Base-by-base conservation (phyloP, 2,329 filamentous ascomycete genomes). In the Blastomyces emzantsi region DNA sequence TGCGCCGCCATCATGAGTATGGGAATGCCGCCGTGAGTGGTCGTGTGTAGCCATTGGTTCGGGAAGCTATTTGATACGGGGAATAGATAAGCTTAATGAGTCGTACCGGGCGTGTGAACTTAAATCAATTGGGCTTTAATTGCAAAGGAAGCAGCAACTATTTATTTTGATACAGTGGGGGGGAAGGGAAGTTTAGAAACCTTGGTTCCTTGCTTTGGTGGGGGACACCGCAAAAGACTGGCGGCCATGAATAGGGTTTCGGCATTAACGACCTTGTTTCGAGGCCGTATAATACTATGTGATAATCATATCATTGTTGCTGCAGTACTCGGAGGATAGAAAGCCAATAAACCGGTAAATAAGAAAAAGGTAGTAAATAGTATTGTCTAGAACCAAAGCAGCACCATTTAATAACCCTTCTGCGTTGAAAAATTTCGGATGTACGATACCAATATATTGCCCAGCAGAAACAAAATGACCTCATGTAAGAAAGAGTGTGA, bases 1-100 rank as follows among this genome's bases (percentile, higher is more conserved):
- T 52, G 81, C 82, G 62, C 82, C 83, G 65, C 83, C 81, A 69
- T 86, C 84, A 75, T 89, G 85, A 6, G 82, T 80, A 73, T 87
- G 86, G 43, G 75, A 72, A 65, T 80, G 77, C n/a, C 11, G 36
- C 9, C 3, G 55, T 57, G 73, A 70, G 51, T 67, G 64, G 9
- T 64, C 61, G 61, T 66, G 65, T 9, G 63, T 11, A 41, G 61
- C 56, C 17, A 60, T 47, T 25, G 56, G n/a, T 49, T 39, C n/a
- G 43, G n/a, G 43, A 33, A 47, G 25, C 17, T 33, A 15, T 45
- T 15, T 11, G 17, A 49, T 30, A 56, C n/a, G 9, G 33, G 8
- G 19, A 22, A 22, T 33, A 39, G 1, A 36, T 36, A 56, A n/a
- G 15, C 7, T n/a, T 36, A 56, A 19, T n/a, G 52, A 17, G n/a